Evolutionary conservation across 257 asterid genomes (phyloP).

Genomic region (Ilex asprella): DNA sequence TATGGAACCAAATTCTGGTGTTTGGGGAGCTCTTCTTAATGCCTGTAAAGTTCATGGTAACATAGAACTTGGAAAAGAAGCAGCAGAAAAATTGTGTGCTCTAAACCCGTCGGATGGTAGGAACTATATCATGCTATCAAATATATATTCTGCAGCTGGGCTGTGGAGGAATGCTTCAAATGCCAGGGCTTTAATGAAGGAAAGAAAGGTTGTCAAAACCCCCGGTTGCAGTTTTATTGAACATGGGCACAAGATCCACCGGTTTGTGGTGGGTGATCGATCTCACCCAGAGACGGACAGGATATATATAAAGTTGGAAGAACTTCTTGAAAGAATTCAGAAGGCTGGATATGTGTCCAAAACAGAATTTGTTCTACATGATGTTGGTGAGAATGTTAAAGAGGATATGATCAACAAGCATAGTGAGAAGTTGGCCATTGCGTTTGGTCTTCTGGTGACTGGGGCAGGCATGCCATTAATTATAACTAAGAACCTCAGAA

Average conservation of each 20-base stretch:
- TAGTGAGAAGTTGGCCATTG: neutral
- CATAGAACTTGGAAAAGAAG: neutral
- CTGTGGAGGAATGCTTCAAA: constrained; percentile 3
- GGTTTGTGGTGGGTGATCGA: neutral
- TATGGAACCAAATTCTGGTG: constrained; percentile 9
- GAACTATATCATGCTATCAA: constrained; percentile 4
- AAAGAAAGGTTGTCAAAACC: neutral
- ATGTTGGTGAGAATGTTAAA: neutral
- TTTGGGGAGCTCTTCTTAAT: constrained; percentile 8
- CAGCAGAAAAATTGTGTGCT: neutral
- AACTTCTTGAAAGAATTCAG: neutral
- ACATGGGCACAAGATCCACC: neutral
- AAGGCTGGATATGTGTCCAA: neutral
- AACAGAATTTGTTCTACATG: neutral
- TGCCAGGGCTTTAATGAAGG: constrained; percentile 3
- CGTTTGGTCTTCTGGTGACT: neutral
- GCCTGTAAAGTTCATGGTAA: constrained; percentile 7
- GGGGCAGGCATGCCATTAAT: neutral
- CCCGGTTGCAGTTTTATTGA: constrained; percentile 4
- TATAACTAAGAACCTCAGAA: constrained; percentile 2
- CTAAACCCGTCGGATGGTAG: neutral
- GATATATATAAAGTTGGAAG: neutral
- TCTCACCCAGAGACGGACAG: neutral
- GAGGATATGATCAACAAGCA: neutral
- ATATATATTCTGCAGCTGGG: constrained; percentile 3